Conservation (phyloP, 1,139 yeast genomes). For the Saccharomyces hybrid region DNA sequence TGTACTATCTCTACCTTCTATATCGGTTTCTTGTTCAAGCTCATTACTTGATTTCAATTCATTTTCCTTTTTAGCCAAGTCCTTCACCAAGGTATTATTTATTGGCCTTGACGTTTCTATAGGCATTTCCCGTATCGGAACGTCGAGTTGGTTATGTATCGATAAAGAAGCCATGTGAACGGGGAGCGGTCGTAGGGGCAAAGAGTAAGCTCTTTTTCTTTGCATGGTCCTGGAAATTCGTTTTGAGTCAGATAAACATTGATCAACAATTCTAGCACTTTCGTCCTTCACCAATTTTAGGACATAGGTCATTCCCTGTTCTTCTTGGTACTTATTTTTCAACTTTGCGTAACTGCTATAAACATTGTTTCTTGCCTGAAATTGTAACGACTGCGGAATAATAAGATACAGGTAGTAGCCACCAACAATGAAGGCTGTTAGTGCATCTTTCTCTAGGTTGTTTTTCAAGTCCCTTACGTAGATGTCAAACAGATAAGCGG, state of each 20-base stretch:
- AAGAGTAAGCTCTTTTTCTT: neutral
- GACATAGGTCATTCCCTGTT: slow-evolving; percentile 29
- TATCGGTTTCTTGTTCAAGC: neutral
- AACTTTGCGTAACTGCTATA: slow-evolving; percentile 26
- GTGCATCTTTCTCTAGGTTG: slow-evolving; percentile 7
- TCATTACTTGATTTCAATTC: neutral
- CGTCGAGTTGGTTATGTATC: neutral
- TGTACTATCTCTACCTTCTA: neutral
- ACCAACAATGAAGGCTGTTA: slow-evolving; percentile 25
- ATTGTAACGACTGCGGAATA: slow-evolving; percentile 29
- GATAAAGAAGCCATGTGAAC: neutral
- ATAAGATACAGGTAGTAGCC: slow-evolving; percentile 26
- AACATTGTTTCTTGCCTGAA: slow-evolving; percentile 30
- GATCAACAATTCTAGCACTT: neutral
- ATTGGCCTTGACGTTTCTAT: neutral
- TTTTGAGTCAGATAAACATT: neutral
- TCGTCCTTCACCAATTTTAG: slow-evolving; percentile 4
- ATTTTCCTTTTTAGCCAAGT: neutral
- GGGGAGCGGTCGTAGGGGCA: neutral
- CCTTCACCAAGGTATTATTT: neutral
- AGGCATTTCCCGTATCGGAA: neutral
- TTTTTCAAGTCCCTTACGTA: neutral
- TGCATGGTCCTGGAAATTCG: neutral
- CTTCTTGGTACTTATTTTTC: slow-evolving; percentile 26
- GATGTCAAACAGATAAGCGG: slow-evolving; percentile 28